Conservation (phyloP, 2,329 filamentous ascomycete species). For the Fusarium sarcochroum region DNA sequence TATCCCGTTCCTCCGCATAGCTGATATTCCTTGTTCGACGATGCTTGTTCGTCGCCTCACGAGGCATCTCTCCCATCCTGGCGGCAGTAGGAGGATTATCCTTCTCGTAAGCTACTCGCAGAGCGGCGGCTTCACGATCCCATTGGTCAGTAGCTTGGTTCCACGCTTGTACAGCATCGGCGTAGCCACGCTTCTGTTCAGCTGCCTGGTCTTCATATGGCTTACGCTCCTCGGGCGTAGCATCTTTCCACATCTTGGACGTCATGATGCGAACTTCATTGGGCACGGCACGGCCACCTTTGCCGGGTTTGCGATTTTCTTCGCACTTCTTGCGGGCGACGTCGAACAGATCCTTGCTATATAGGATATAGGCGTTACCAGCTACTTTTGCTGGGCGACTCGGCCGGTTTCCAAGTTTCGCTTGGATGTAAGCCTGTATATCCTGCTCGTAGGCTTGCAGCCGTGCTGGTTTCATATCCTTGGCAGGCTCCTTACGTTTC, state of each 20-base stretch:
- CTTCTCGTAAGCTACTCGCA: constrained; percentile 66
- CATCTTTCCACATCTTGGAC: constrained; percentile 91
- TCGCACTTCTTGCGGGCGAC: constrained; percentile 71
- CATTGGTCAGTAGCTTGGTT: constrained; percentile 76
- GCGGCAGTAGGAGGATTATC: constrained; percentile 60
- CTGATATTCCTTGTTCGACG: constrained; percentile 56
- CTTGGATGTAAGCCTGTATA: constrained; percentile 65
- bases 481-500: constrained; percentile 69
- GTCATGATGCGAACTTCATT: constrained; percentile 90
- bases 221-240: constrained; percentile 76
- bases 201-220: constrained; percentile 84
- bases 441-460: constrained; percentile 70
- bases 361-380: constrained; percentile 90
- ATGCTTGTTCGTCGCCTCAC: constrained; percentile 49
- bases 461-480: constrained; percentile 65
- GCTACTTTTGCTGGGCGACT: constrained; percentile 79
- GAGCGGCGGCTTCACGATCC: constrained; percentile 75
- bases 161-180: constrained; percentile 69
- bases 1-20: constrained; percentile 55
- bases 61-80: constrained; percentile 43
- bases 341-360: constrained; percentile 84
- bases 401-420: constrained; percentile 80
- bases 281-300: constrained; percentile 72
- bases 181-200: constrained; percentile 77
- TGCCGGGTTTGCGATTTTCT: constrained; percentile 72